Conservation (phyloP, 202 grass and related monocot species). For the Alloteropsis angusta region DNA sequence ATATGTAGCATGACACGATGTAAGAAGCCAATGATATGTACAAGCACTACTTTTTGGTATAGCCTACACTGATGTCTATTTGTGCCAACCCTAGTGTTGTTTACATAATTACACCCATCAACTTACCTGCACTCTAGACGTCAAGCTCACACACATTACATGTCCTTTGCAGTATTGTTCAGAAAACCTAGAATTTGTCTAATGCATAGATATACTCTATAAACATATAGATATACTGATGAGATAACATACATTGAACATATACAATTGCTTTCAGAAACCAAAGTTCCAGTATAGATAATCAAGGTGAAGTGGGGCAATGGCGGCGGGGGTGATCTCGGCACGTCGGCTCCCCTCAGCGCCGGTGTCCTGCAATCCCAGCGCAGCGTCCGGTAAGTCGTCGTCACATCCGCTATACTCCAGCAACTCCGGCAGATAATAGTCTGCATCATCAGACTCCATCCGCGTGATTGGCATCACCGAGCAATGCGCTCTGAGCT, state of each 20-base stretch:
- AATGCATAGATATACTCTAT: background rate
- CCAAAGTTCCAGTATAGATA: background rate
- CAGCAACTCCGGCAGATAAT: constrained; percentile 11
- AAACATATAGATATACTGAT: background rate
- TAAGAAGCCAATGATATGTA: background rate
- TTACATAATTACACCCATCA: background rate
- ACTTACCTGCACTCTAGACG: background rate
- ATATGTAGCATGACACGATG: background rate
- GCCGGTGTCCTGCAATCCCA: background rate
- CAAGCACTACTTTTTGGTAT: background rate
- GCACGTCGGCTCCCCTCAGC: background rate
- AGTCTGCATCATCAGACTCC: background rate
- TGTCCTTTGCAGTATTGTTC: background rate
- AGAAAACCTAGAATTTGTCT: background rate
- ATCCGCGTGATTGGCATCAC: background rate
- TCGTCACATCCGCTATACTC: background rate
- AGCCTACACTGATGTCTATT: background rate
- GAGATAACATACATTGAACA: background rate
- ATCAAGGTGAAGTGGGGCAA: background rate
- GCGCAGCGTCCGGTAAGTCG: background rate
- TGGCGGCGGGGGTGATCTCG: background rate
- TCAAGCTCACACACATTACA: background rate
- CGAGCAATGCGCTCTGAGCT: background rate
- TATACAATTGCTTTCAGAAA: background rate
- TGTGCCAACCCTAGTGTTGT: background rate